Base-by-base conservation (phyloP, 257 asterid genomes). In the Penstemon davidsonii region DNA sequence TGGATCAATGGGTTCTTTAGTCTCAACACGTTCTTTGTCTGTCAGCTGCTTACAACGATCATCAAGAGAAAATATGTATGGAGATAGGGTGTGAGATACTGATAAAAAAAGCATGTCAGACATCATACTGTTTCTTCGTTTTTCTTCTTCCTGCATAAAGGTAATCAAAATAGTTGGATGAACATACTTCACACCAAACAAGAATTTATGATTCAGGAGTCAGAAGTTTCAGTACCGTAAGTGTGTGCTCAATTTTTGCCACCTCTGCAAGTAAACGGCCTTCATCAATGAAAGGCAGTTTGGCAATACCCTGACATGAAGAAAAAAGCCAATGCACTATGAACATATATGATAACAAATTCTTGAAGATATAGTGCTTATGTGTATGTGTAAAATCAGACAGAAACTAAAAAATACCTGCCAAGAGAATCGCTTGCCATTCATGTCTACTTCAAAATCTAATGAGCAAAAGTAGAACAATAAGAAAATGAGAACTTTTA, bases 401-500 rank as follows among this genome's bases (percentile, higher is more conserved):
- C 4, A 50, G 33, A 47, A 40, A 69, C 36, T 6, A 42, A 64
- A 52, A 44, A 57, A 49, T 50, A 68, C 60, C 97, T 88, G 96
- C 98, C 98, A 93, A 56, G 98, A 81, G 84, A 51, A 93, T 80
- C 97, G 83, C 75, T 93, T 90, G 8, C 98, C 98, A 13, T 88
- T 90, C 98, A 90, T 93, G 84, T 93, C 99, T 56, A 93, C 90
- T 77, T 88, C 99, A 60, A 93, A 93, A 79, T 93, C 97, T 93
- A 87, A 76, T 44, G 47, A 54, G 64, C 37, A 69, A 73, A 79
- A 59, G 15, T 62, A 61, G 18, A 59, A 40, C n/a, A 46, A n/a
- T 66, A 41, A 67, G 19, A 60, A 37, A 47, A 53, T 67, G 56
- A 69, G 66, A 49, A 51, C 60, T 46, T 1, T 37, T 62, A 13